Evolutionary conservation across 129 eudicot species (phyloP).

Genomic region (Ambrosia trifida): DNA sequence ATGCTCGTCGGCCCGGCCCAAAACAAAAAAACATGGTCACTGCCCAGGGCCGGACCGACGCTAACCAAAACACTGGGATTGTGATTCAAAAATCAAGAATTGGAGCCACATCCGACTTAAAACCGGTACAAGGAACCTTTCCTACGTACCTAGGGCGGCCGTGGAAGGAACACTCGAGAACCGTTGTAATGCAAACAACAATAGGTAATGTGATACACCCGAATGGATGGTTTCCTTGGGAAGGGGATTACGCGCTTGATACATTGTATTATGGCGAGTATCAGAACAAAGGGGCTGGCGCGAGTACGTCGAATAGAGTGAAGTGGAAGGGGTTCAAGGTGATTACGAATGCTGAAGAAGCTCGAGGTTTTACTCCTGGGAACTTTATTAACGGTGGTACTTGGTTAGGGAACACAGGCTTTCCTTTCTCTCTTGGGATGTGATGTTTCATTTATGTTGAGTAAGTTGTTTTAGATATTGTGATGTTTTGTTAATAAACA

Average conservation of each 20-base stretch:
- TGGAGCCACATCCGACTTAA: conserved; percentile 67
- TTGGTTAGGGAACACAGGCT: conserved; percentile 58
- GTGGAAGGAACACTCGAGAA: conserved; percentile 75
- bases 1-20: conserved; percentile 64
- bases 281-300: conserved; percentile 62
- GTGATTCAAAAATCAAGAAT: conserved; percentile 68
- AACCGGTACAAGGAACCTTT: conserved; percentile 48
- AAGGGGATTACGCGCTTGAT: conserved; percentile 53
- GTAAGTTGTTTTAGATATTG: background rate
- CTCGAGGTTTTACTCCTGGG: conserved; percentile 50
- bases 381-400: conserved; percentile 56
- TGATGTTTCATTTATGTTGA: conserved; percentile 20
- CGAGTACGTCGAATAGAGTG: conserved; percentile 59
- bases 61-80: conserved; percentile 87
- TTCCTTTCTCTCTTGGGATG: conserved; percentile 65
- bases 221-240: conserved; percentile 84
- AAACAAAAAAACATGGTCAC: conserved; percentile 80
- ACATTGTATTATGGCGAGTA: conserved; percentile 76
- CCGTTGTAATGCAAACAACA: conserved; percentile 63
- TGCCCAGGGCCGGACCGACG: conserved; percentile 82
- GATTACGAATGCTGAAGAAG: conserved; percentile 61
- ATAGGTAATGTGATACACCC: conserved; percentile 62
- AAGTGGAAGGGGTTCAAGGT: conserved; percentile 66
- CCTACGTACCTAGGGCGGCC: conserved; percentile 79
- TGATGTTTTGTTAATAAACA: no score